A percentile compares a stretch with the other conserved stretches of the same genome.
phyloP scores from a whole-genome alignment of 2,329 filamentous ascomycete genomes.

The Aciculosporium take region DNA sequence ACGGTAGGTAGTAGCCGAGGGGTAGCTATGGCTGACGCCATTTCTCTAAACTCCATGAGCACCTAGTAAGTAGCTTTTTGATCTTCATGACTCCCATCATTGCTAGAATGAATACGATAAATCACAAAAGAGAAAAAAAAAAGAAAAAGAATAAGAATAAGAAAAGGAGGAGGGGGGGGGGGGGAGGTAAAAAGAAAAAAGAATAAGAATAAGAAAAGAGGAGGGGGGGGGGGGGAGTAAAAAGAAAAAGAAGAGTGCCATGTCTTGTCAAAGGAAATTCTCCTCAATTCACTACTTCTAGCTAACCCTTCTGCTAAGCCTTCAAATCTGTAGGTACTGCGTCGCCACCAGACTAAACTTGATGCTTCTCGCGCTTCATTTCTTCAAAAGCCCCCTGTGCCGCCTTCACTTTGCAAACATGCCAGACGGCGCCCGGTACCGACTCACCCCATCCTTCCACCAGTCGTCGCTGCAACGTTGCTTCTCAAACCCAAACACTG shows the following conservation, averaged over 20 bases:
- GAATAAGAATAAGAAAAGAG: neutral
- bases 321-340: neutral
- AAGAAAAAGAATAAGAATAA: no score
- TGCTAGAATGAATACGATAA: no score
- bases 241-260: no score
- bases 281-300: neutral
- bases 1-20: no score
- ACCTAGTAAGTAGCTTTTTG: no score
- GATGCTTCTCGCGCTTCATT: neutral
- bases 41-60: no score
- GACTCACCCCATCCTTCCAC: slow-evolving; percentile 22
- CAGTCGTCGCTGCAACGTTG: slow-evolving; percentile 16
- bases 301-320: neutral
- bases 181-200: no score
- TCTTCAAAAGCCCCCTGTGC: neutral
- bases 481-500: slow-evolving; percentile 13
- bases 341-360: neutral
- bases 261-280: no score
- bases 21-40: no score
- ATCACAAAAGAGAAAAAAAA: no score
- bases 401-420: slow-evolving; percentile 5
- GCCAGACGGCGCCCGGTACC: slow-evolving; percentile 11
- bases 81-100: no score
- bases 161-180: neutral
- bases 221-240: no score